A percentile compares a stretch with the other conserved stretches of the same genome.
These are phyloP conservation scores for Pestalotiopsis sp. DNA, from an alignment of 2,329 filamentous ascomycete species.

Conservation along the genomic window DNA sequence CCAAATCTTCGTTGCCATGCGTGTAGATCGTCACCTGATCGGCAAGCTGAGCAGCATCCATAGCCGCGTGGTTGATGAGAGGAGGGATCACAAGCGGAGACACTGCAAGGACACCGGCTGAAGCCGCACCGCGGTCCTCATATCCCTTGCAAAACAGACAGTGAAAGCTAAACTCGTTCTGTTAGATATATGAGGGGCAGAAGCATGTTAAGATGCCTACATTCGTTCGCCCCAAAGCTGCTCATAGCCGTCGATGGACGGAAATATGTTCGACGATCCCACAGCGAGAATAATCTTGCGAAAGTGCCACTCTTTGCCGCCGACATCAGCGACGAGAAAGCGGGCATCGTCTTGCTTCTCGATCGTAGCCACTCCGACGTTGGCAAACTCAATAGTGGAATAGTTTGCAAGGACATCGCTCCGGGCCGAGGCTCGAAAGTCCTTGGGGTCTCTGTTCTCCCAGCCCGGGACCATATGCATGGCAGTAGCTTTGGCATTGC, in stretches of 20 bases:
- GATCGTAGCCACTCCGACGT: not conserved
- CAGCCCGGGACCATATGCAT: slow-evolving; percentile 9
- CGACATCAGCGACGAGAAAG: slow-evolving; percentile 38
- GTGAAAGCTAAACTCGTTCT: slow-evolving; percentile 45
- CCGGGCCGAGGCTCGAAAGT: not conserved
- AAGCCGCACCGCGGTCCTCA: slow-evolving; percentile 51
- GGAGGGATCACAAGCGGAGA: slow-evolving; percentile 11
- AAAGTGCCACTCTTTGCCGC: slow-evolving; percentile 46
- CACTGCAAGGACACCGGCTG: slow-evolving; percentile 10
- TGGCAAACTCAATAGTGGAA: not conserved
- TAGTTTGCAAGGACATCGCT: not conserved
- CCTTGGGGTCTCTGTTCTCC: not conserved
- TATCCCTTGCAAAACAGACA: slow-evolving; percentile 64
- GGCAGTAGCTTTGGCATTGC: not conserved
- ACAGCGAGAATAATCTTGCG: slow-evolving; percentile 58
- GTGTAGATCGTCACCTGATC: slow-evolving; percentile 24
- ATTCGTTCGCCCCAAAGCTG: slow-evolving; percentile 57
- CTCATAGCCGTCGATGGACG: slow-evolving; percentile 53
- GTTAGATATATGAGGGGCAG: not conserved
- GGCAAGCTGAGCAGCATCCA: slow-evolving; percentile 21
- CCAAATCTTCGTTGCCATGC: slow-evolving; percentile 19
- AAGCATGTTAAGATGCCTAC: slow-evolving; percentile 34
- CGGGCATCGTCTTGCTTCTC: slow-evolving; percentile 3
- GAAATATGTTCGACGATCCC: slow-evolving; percentile 53
- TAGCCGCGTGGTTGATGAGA: slow-evolving; percentile 18